phyloP scores from a whole-genome alignment of 2,329 filamentous ascomycete species.

The Leptographium wingfieldii region DNA sequence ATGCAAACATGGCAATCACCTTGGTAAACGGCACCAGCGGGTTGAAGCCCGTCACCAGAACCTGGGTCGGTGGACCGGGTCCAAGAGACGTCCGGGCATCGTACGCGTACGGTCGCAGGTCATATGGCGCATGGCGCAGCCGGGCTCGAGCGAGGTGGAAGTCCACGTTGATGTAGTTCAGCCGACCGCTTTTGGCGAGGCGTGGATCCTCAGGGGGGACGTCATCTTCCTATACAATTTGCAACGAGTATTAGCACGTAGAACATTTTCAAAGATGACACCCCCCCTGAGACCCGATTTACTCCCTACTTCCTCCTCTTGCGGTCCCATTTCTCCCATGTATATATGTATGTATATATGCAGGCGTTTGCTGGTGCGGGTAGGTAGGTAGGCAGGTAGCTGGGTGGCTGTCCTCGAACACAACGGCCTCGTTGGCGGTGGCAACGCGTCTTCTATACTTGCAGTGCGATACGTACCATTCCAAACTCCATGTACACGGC shows the following conservation, averaged over 20 bases:
- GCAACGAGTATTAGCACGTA: slow-evolving; percentile 40
- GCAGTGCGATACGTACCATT: slow-evolving; percentile 42
- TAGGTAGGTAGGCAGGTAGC: background rate
- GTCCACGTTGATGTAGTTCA: slow-evolving; percentile 57
- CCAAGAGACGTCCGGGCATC: slow-evolving; percentile 76
- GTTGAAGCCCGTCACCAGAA: slow-evolving; percentile 94
- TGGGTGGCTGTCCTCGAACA: background rate
- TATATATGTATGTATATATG: slow-evolving; percentile 8
- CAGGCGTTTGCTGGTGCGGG: background rate
- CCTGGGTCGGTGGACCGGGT: slow-evolving; percentile 76
- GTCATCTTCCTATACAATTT: slow-evolving; percentile 58
- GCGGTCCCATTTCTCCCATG: slow-evolving; percentile 5
- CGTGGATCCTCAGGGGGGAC: slow-evolving; percentile 72
- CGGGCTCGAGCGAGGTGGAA: slow-evolving; percentile 60
- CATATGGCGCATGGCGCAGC: slow-evolving; percentile 61
- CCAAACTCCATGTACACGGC: slow-evolving; percentile 52
- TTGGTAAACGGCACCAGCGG: slow-evolving; percentile 71
- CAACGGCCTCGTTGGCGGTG: background rate
- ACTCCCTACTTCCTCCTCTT: slow-evolving; percentile 10
- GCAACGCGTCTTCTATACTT: background rate
- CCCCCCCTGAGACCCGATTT: slow-evolving; percentile 24
- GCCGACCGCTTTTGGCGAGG: slow-evolving; percentile 52
- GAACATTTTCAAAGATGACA: slow-evolving; percentile 37
- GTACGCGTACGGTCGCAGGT: slow-evolving; percentile 68
- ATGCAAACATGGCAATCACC: slow-evolving; percentile 62